A percentile compares a stretch with the other conserved stretches of the same genome.
phyloP scores from a whole-genome alignment of 176 grass and related monocot genomes.

The Poa annua region DNA sequence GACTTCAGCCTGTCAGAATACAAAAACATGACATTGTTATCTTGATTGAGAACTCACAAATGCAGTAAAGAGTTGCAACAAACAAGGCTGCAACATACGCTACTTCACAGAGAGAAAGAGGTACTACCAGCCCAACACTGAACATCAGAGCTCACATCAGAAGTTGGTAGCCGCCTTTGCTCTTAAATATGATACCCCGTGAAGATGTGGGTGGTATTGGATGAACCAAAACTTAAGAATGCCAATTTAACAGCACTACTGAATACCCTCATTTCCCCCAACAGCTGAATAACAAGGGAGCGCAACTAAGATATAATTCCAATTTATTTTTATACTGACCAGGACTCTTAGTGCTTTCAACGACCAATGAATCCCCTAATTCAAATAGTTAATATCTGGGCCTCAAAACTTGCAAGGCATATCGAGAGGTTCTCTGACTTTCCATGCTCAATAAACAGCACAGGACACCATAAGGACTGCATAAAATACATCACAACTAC shows the following conservation, averaged over 20 bases:
- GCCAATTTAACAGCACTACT: no score
- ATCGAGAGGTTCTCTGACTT: background rate
- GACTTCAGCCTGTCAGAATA: conserved; percentile 78
- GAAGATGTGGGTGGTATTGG: background rate
- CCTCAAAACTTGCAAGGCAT: background rate
- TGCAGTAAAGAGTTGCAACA: background rate
- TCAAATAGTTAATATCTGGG: background rate
- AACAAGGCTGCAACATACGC: background rate
- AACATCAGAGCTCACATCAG: background rate
- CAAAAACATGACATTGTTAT: background rate
- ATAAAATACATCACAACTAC: background rate
- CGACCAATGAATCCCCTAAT: background rate
- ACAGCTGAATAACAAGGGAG: background rate
- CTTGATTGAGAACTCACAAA: conserved; percentile 5
- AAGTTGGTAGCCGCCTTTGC: background rate
- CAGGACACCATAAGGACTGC: background rate
- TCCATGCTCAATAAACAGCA: conserved; percentile 19
- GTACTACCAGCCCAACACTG: background rate
- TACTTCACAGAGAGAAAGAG: background rate
- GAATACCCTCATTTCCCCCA: background rate
- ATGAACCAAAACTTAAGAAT: background rate
- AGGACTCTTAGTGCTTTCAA: background rate
- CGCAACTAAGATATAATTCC: background rate
- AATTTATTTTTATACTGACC: background rate
- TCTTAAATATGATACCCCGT: background rate